Percentiles rank a stretch among this genome's conserved stretches.
phyloP scores from a whole-genome alignment of 768 basidiomycete genomes.

The Pluteus cervinus region DNA sequence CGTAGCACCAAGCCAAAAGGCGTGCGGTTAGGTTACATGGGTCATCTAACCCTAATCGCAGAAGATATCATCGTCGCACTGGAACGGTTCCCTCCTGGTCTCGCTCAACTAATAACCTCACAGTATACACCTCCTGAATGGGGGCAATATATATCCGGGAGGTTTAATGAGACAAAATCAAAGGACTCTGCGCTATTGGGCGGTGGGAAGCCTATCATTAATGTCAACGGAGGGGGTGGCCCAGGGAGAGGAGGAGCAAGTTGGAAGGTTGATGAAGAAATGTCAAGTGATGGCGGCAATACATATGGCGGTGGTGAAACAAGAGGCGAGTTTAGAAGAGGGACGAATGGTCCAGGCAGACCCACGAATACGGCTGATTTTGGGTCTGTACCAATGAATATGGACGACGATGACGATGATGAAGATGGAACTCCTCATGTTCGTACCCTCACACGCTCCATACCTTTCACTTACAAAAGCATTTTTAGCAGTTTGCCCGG shows the following conservation, averaged over 20 bases:
- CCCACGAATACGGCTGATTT: constrained; percentile 67
- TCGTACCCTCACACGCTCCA: constrained; percentile 15
- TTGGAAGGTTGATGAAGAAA: constrained; percentile 70
- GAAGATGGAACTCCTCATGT: constrained; percentile 42
- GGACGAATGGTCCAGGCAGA: constrained; percentile 42
- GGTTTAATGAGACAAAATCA: constrained; percentile 82
- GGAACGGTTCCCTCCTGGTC: constrained; percentile 78
- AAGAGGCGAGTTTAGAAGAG: constrained; percentile 11
- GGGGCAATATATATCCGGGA: constrained; percentile 84
- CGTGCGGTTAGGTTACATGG: constrained; percentile 91
- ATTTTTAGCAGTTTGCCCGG: constrained; percentile 57
- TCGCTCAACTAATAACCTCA: constrained; percentile 58
- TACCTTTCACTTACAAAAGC: constrained; percentile 7
- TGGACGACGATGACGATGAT: constrained; percentile 35
- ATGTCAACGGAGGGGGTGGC: constrained; percentile 22
- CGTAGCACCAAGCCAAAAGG: constrained; percentile 66
- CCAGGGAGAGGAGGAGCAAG: constrained; percentile 23
- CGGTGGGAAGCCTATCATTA: constrained; percentile 72
- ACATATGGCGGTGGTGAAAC: constrained; percentile 8
- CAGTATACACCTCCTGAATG: constrained; percentile 72
- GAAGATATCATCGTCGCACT: constrained; percentile 92
- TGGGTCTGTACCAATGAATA: constrained; percentile 39
- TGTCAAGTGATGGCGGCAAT: constrained; percentile 9
- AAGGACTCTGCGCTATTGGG: constrained; percentile 77
- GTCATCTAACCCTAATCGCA: constrained; percentile 89